Evolutionary conservation across 306 rosid species (phyloP).

Genomic region (Castanopsis chinensis): DNA sequence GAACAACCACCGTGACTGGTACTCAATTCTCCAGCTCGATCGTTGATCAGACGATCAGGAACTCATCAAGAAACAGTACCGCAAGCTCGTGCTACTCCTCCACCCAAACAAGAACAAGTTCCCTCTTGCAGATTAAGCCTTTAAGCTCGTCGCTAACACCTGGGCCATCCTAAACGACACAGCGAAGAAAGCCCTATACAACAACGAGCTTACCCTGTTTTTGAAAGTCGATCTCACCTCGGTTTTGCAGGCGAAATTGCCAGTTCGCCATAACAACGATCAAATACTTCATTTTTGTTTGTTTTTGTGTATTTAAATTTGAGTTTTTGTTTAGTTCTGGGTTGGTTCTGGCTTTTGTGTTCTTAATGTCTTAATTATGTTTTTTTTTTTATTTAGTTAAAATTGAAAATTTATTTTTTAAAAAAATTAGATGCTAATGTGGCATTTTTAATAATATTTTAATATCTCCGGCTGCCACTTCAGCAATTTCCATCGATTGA

Average conservation of each 20-base stretch:
- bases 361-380: too few relatives aligned
- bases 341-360: too few relatives aligned
- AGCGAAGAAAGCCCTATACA: slow-evolving; percentile 49
- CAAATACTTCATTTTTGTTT: too few relatives aligned
- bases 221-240: slow-evolving; percentile 46
- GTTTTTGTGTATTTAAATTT: too few relatives aligned
- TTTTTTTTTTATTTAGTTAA: too few relatives aligned
- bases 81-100: slow-evolving; percentile 73
- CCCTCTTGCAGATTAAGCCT: slow-evolving; percentile 64
- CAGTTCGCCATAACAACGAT: slow-evolving; percentile 54
- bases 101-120: slow-evolving; percentile 81
- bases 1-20: slow-evolving; percentile 70
- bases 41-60: slow-evolving; percentile 54
- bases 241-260: slow-evolving; percentile 52
- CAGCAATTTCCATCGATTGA: too few relatives aligned
- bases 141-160: slow-evolving; percentile 74
- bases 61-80: slow-evolving; percentile 60
- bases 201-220: slow-evolving; percentile 47
- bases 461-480: too few relatives aligned
- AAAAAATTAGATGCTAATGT: too few relatives aligned
- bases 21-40: slow-evolving; percentile 65
- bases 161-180: slow-evolving; percentile 78
- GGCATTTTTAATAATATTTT: too few relatives aligned
- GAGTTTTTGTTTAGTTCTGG: too few relatives aligned
- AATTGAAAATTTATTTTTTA: too few relatives aligned